These are phyloP conservation scores for Colletotrichum camelliae DNA, from an alignment of 2,329 filamentous ascomycete genomes.

Conservation along the genomic window DNA sequence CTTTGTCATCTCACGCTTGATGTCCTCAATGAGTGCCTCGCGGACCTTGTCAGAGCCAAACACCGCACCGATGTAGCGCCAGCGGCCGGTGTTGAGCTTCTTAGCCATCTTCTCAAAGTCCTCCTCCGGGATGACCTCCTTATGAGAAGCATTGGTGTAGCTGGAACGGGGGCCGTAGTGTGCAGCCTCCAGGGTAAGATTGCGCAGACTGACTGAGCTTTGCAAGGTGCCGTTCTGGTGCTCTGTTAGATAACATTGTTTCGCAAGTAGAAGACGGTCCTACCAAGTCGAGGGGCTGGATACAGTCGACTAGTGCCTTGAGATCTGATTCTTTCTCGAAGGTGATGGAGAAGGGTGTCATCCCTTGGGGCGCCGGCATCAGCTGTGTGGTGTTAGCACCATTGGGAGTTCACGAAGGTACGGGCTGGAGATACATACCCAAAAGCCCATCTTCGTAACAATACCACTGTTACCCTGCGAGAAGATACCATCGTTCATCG, in stretches of 20 bases:
- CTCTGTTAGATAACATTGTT: too few relatives aligned
- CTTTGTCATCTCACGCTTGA: constrained; percentile 4
- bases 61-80: constrained; percentile 12
- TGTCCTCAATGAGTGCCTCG: constrained; percentile 6
- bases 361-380: constrained; percentile 8
- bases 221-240: not conserved
- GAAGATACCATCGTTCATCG: constrained; percentile 50
- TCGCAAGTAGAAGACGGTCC: rapidly evolving
- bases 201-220: constrained; percentile 9
- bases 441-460: constrained; percentile 59
- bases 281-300: constrained; percentile 8
- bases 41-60: constrained; percentile 12
- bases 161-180: constrained; percentile 12
- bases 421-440: not conserved
- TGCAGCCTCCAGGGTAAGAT: constrained; percentile 2
- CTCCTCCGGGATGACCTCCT: not conserved
- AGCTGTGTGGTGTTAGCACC: not conserved
- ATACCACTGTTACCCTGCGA: constrained; percentile 57
- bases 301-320: not conserved
- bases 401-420: rapidly evolving
- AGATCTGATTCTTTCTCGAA: constrained; percentile 11
- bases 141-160: constrained; percentile 17
- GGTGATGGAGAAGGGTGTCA: constrained; percentile 8
- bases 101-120: constrained; percentile 14
- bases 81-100: constrained; percentile 9